These are phyloP conservation scores for Tuber microsphaerosporum DNA, from an alignment of 495 filamentous ascomycete species.

Conservation along the genomic window DNA sequence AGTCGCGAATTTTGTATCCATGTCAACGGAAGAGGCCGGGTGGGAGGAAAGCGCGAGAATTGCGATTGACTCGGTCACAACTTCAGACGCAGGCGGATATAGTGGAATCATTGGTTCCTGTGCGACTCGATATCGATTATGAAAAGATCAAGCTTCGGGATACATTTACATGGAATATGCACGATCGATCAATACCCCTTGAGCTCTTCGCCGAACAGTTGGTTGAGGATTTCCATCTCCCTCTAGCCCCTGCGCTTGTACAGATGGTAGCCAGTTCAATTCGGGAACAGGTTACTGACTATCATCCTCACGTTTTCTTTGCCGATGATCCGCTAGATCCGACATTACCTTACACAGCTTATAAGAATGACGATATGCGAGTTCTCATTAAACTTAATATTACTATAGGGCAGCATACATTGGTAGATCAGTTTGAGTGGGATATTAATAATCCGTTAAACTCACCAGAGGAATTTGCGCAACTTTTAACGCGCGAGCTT, in stretches of 20 bases:
- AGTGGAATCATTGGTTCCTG: conserved; percentile 80
- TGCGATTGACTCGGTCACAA: conserved; percentile 69
- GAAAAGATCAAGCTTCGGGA: conserved; percentile 93
- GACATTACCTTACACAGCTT: conserved; percentile 80
- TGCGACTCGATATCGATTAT: conserved; percentile 88
- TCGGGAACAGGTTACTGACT: conserved; percentile 84
- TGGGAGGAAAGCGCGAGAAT: conserved; percentile 60
- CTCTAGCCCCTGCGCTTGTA: conserved; percentile 61
- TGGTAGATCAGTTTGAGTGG: conserved; percentile 98
- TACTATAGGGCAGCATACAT: conserved; percentile 87
- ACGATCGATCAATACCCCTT: conserved; percentile 70
- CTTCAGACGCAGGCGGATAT: conserved; percentile 77
- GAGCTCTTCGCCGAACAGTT: conserved; percentile 81
- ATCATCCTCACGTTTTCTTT: conserved; percentile 80
- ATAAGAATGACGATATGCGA: conserved; percentile 98
- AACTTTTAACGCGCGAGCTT: conserved; percentile 80
- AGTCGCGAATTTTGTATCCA: conserved; percentile 64
- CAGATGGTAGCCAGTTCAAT: conserved; percentile 74
- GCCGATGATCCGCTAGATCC: conserved; percentile 87
- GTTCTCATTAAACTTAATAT: conserved; percentile 93
- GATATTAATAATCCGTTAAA: conserved; percentile 93
- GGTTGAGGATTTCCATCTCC: conserved; percentile 82
- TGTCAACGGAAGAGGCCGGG: conserved; percentile 63
- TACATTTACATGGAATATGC: conserved; percentile 97
- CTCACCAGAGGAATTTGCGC: conserved; percentile 87